A percentile compares a stretch with the other conserved stretches of the same genome.
These are phyloP conservation scores for Cadophora gregata DNA, from an alignment of 2,329 filamentous ascomycete genomes.

Conservation along the genomic window DNA sequence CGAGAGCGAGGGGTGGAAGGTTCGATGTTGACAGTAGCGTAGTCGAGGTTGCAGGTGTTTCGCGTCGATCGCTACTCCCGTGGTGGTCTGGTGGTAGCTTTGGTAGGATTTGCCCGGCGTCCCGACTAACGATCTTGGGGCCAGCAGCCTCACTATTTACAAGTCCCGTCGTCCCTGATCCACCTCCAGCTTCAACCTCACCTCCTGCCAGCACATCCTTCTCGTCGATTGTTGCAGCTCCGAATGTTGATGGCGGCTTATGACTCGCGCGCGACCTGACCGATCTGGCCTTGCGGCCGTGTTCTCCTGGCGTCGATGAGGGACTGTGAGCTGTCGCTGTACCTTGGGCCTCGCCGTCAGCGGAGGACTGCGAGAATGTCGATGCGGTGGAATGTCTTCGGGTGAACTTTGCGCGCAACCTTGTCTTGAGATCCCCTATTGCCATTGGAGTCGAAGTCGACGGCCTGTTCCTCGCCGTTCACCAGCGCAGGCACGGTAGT, in stretches of 20 bases:
- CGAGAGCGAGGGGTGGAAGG: constrained; percentile 13
- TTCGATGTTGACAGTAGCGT: constrained; percentile 22
- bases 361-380: constrained; percentile 30
- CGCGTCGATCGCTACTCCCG: constrained; percentile 32
- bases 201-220: constrained; percentile 19
- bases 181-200: constrained; percentile 14
- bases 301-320: background rate
- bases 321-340: background rate
- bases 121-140: constrained; percentile 10
- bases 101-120: constrained; percentile 14
- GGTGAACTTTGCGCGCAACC: constrained; percentile 37
- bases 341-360: constrained; percentile 23
- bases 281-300: constrained; percentile 19
- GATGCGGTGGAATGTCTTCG: constrained; percentile 36
- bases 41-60: constrained; percentile 22
- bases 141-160: constrained; percentile 18
- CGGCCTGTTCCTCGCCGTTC: background rate
- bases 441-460: constrained; percentile 31
- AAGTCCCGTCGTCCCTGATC: background rate
- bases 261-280: constrained; percentile 25
- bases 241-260: constrained; percentile 23
- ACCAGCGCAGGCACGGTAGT: constrained; percentile 1
- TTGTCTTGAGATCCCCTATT: constrained; percentile 38
- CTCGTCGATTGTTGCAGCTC: constrained; percentile 30
- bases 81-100: constrained; percentile 3